Evolutionary conservation across 768 basidiomycete genomes (phyloP), one percentile per base, ranked within the genome.

Genomic region (Auricularia sp.): DNA sequence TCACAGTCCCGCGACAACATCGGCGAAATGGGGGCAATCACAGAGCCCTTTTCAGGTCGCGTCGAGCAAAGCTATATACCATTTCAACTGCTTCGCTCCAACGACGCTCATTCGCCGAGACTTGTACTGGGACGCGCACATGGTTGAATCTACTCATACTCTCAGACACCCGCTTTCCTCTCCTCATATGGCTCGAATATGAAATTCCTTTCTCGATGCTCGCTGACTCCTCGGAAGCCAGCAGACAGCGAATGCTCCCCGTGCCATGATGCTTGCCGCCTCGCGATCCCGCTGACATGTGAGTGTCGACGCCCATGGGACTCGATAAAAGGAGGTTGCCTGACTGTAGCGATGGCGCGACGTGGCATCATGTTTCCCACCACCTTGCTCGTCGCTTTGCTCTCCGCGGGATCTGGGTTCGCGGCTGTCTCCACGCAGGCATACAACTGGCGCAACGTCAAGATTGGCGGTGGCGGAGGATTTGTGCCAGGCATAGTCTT

Each of bases 401-500:
- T 18, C 47, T 29, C 29, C 29, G 29, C 29, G 29, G 29, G 29
- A 29, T 29, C 29, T 29, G 47, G 6, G 16, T 21, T 51, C 18
- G 47, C 47, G 14, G 47, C 47, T 5, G 47, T 51, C 11, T 51
- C 47, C 11, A 16, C 14, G 10, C 65, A 65, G 37, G 16, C 65
- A 4, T 37, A 62, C 7, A 80, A 75, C 18, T 87, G 85, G 85
- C 82, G 82, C 70, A 86, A 86, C 68, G 85, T 85, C 66, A 85
- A 84, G 71, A 77, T 80, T 34, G 76, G 14, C 58, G 66, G 51
- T 24, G 65, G 65, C 37, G 65, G 65, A 24, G 65, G 65, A 18
- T 85, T 84, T 68, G 77, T 84, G 37, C 81, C 82, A 14, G 79
- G 81, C 63, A 83, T 87, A 63, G 78, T 87, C 18, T 87, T 87